These are phyloP conservation scores for Tricholoma bakamatsutake DNA, from an alignment of 768 basidiomycete species.

Conservation along the genomic window DNA sequence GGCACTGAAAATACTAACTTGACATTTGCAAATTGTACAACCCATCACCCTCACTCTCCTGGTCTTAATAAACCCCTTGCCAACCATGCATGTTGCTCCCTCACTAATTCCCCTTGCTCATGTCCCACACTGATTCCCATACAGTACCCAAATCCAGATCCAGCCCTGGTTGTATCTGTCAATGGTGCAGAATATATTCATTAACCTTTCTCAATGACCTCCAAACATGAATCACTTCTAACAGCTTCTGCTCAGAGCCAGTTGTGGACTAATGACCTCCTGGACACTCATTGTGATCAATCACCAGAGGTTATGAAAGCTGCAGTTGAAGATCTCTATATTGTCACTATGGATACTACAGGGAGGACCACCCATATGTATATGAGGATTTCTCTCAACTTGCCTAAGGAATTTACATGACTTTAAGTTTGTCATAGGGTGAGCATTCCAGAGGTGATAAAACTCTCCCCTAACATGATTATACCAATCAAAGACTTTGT, in stretches of 20 bases:
- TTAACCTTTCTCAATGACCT: neutral
- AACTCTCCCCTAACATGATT: neutral
- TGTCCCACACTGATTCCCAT: neutral
- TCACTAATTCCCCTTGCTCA: neutral
- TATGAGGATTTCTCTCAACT: neutral
- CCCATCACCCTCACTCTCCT: neutral
- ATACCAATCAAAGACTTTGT: neutral
- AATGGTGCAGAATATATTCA: neutral
- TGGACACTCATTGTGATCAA: neutral
- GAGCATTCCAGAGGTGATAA: neutral
- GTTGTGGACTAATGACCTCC: neutral
- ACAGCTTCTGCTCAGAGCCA: neutral
- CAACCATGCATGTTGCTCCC: neutral
- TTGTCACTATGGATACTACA: neutral
- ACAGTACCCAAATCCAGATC: neutral
- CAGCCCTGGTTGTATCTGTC: neutral
- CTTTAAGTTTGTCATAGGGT: neutral
- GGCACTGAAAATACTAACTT: neutral
- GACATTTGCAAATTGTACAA: neutral
- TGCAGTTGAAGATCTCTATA: constrained; percentile 1
- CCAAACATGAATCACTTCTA: neutral
- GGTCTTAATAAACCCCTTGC: neutral
- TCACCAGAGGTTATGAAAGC: neutral
- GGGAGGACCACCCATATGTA: neutral
- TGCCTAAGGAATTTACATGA: neutral